Evolutionary conservation across 495 filamentous ascomycete species (phyloP).

Genomic region (Delitschia confertaspora): DNA sequence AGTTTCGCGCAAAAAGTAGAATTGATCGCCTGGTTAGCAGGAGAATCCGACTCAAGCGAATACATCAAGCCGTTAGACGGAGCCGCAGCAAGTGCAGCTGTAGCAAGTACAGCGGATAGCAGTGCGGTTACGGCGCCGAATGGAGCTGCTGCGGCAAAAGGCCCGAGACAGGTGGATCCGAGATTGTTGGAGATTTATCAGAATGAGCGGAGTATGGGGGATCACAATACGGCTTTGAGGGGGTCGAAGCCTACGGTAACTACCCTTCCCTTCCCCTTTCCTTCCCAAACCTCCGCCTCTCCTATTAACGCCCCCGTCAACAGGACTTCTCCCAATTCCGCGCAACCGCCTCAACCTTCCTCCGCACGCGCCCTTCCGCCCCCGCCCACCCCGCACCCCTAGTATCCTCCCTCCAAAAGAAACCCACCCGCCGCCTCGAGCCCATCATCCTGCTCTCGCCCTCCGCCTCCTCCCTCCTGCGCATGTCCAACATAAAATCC

Average conservation of each 20-base stretch:
- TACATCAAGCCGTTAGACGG: constrained; percentile 77
- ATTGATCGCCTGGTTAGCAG: constrained; percentile 84
- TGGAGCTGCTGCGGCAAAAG: constrained; percentile 36
- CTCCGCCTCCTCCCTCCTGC: constrained; percentile 94
- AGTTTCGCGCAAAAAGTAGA: constrained; percentile 85
- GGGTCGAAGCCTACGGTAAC: constrained; percentile 85
- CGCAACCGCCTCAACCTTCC: constrained; percentile 73
- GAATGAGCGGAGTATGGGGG: constrained; percentile 81
- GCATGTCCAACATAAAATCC: constrained; percentile 90
- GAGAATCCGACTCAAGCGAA: constrained; percentile 78
- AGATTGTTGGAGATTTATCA: constrained; percentile 80
- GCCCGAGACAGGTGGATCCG: constrained; percentile 60
- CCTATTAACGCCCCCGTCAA: constrained; percentile 22
- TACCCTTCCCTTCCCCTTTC: constrained; percentile 8
- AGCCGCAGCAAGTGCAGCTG: constrained; percentile 42
- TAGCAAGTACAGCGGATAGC: constrained; percentile 42
- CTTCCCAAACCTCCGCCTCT: too few species aligned
- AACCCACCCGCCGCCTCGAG: constrained; percentile 58
- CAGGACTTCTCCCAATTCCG: constrained; percentile 95
- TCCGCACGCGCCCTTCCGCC: constrained; percentile 48
- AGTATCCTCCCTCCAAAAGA: constrained; percentile 39
- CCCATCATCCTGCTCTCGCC: constrained; percentile 98
- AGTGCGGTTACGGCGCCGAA: constrained; percentile 34
- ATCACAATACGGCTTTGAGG: constrained; percentile 78
- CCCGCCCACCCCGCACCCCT: constrained; percentile 20